phyloP scores from a whole-genome alignment of 1,139 yeast genomes.

The Nadsonia commutata region DNA sequence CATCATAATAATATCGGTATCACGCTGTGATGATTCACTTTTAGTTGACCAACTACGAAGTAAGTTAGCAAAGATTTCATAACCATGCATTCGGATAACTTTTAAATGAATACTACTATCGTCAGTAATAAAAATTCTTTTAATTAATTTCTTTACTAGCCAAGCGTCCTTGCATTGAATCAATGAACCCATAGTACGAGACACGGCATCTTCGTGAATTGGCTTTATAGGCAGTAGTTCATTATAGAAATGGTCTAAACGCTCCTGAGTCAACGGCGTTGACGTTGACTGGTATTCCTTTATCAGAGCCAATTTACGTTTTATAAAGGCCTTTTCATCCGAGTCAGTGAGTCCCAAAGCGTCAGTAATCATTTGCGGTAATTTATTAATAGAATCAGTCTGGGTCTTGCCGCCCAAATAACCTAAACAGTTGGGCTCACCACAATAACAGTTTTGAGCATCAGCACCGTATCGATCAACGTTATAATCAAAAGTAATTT shows the following conservation, averaged over 20 bases:
- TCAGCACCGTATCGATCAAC: slow-evolving; percentile 94
- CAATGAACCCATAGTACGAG: slow-evolving; percentile 68
- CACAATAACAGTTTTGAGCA: slow-evolving; percentile 91
- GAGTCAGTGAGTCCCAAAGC: slow-evolving; percentile 70
- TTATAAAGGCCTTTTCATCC: slow-evolving; percentile 25
- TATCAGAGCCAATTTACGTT: slow-evolving; percentile 19
- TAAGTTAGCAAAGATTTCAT: slow-evolving; percentile 57
- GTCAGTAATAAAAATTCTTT: slow-evolving; percentile 45
- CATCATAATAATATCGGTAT: slow-evolving; percentile 26
- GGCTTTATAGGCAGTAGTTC: slow-evolving; percentile 44
- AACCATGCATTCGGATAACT: slow-evolving; percentile 74
- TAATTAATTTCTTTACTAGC: slow-evolving; percentile 50
- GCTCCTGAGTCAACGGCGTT: slow-evolving; percentile 9
- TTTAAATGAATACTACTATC: slow-evolving; percentile 41
- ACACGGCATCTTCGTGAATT: slow-evolving; percentile 37
- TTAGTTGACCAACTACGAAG: slow-evolving; percentile 28
- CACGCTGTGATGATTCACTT: slow-evolving; percentile 15
- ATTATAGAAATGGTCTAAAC: slow-evolving; percentile 38
- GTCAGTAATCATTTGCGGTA: slow-evolving; percentile 73
- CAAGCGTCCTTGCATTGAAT: slow-evolving; percentile 63
- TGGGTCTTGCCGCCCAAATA: slow-evolving; percentile 94
- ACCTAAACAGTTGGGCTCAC: slow-evolving; percentile 82
- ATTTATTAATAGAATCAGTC: slow-evolving; percentile 70
- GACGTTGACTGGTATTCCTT: slow-evolving; percentile 29
- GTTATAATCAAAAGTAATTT: slow-evolving; percentile 87